phyloP scores from a whole-genome alignment of 345 rosid species.

The Eucalyptus tenuipes region DNA sequence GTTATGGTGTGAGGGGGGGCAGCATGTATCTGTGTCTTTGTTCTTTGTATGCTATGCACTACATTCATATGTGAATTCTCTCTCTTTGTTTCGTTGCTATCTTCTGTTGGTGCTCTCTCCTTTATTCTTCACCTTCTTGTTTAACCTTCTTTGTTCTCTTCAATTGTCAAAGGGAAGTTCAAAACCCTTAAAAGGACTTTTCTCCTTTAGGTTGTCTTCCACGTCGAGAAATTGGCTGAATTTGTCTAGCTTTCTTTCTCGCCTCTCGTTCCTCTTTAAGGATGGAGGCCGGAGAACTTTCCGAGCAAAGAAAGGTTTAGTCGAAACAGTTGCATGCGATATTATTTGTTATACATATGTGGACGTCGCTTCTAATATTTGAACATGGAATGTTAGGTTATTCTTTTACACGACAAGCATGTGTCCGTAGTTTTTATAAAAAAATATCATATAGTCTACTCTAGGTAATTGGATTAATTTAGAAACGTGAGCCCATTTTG shows the following conservation, averaged over 20 bases:
- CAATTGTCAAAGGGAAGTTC: background rate
- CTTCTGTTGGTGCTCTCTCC: background rate
- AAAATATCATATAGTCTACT: background rate
- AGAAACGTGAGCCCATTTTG: background rate
- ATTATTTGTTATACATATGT: background rate
- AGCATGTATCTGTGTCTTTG: background rate
- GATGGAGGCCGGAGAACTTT: background rate
- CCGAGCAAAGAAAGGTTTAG: background rate
- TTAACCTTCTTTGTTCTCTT: background rate
- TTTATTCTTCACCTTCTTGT: background rate
- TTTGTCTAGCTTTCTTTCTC: background rate
- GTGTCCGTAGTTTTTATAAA: background rate
- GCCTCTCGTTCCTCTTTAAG: background rate
- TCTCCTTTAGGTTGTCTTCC: background rate
- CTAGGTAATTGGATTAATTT: background rate
- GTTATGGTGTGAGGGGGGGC: background rate
- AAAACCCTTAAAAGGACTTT: background rate
- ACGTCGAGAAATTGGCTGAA: background rate
- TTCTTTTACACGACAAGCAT: background rate
- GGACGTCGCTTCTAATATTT: background rate
- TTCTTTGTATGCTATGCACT: background rate
- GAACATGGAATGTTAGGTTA: background rate
- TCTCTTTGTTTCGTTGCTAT: background rate
- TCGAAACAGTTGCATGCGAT: background rate
- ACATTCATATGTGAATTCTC: background rate